phyloP scores from a whole-genome alignment of 129 eudicot genomes.

The Ambrosia artemisiifolia region DNA sequence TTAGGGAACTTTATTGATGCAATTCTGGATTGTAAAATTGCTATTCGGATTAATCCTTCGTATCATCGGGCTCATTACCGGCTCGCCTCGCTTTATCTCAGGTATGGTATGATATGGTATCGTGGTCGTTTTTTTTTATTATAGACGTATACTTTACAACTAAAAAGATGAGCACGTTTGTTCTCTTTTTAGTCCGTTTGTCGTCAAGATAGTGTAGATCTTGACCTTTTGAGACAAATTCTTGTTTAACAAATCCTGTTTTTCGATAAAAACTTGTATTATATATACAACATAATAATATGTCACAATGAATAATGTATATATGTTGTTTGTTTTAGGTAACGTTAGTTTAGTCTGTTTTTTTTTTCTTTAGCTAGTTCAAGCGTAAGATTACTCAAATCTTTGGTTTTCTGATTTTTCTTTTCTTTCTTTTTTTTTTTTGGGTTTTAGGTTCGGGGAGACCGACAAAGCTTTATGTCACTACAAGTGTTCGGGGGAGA shows the following conservation, averaged over 20 bases:
- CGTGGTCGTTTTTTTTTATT: background rate
- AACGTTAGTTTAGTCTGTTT: background rate
- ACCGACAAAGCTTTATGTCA: slow-evolving; percentile 68
- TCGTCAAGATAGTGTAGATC: background rate
- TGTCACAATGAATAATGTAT: background rate
- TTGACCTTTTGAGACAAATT: background rate
- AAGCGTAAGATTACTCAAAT: background rate
- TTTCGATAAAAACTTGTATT: background rate
- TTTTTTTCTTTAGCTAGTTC: too few relatives aligned
- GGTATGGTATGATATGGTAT: slow-evolving; percentile 22
- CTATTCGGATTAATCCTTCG: slow-evolving; percentile 54
- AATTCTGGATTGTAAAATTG: slow-evolving; percentile 59
- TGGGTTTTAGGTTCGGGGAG: slow-evolving; percentile 56
- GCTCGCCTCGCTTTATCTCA: slow-evolving; percentile 61
- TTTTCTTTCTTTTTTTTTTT: background rate
- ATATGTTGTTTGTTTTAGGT: background rate
- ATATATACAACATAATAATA: background rate
- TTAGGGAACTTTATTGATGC: slow-evolving; percentile 70
- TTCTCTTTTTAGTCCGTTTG: background rate
- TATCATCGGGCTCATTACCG: slow-evolving; percentile 82
- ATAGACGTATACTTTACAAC: background rate
- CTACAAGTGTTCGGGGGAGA: slow-evolving; percentile 55
- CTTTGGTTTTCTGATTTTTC: background rate
- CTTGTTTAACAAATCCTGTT: background rate
- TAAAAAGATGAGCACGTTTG: background rate